These are phyloP conservation scores for Blastomyces parvus DNA, from an alignment of 2,329 filamentous ascomycete species.

Conservation along the genomic window DNA sequence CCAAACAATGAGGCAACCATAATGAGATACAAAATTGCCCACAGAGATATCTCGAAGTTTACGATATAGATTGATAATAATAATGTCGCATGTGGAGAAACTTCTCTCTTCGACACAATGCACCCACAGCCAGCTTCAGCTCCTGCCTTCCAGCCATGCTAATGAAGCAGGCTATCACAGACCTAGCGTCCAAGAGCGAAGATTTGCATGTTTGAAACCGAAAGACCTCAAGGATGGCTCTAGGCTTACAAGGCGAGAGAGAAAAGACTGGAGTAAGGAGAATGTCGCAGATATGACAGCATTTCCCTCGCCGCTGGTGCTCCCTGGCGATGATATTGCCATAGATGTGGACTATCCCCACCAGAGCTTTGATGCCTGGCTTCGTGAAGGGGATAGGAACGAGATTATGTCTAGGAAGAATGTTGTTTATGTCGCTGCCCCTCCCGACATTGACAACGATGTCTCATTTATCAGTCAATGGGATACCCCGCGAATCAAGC, in stretches of 20 bases:
- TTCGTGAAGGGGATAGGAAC: constrained; percentile 40
- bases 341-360: constrained; percentile 43
- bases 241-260: background rate
- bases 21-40: background rate
- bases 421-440: constrained; percentile 46
- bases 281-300: constrained; percentile 10
- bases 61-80: background rate
- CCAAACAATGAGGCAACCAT: background rate
- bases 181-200: background rate
- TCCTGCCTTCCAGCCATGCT: background rate
- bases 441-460: constrained; percentile 34
- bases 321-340: constrained; percentile 52
- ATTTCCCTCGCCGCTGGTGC: constrained; percentile 51
- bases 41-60: background rate
- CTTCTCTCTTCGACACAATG: constrained; percentile 1
- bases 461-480: constrained; percentile 38
- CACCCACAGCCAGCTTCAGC: background rate
- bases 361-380: constrained; percentile 48
- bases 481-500: constrained; percentile 25
- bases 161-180: background rate
- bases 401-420: constrained; percentile 38
- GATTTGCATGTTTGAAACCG: background rate
- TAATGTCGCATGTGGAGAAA: no score
- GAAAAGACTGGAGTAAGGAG: background rate
- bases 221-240: background rate